Evolutionary conservation across 179 eudicot genomes (phyloP).

Genomic region (Camellia oleifera): DNA sequence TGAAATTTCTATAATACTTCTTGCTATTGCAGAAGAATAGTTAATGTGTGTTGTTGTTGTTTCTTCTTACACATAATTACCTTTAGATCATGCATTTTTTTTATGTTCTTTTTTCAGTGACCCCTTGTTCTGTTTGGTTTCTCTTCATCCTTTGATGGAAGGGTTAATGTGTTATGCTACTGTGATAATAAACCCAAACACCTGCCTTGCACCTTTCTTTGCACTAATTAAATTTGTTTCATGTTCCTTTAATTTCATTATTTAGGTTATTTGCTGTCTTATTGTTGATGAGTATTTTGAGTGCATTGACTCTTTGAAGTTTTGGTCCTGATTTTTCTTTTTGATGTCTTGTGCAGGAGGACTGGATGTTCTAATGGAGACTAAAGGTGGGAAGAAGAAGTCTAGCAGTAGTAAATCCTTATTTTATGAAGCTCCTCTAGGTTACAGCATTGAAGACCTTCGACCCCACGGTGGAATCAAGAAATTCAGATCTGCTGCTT

Average conservation of each 20-base stretch:
- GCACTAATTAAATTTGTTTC: background rate
- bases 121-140: too few relatives aligned
- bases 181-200: too few relatives aligned
- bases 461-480: conserved; percentile 65
- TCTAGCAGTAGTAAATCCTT: conserved; percentile 48
- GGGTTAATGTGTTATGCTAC: too few relatives aligned
- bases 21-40: too few relatives aligned
- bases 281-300: background rate
- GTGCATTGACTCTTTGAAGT: background rate
- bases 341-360: conserved; percentile 12
- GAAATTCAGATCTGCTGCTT: conserved; percentile 70
- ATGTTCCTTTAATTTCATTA: background rate
- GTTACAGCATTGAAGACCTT: conserved; percentile 69
- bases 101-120: too few relatives aligned
- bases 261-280: background rate
- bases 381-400: conserved; percentile 63
- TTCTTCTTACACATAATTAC: too few relatives aligned
- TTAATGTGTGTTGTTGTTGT: too few relatives aligned
- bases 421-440: conserved; percentile 65
- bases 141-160: too few relatives aligned
- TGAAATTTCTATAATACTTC: too few relatives aligned
- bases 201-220: background rate
- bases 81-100: too few relatives aligned
- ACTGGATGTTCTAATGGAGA: conserved; percentile 91
- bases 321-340: background rate